These are phyloP conservation scores for Candolleomyces aberdarensis DNA, from an alignment of 768 basidiomycete genomes.

Conservation along the genomic window DNA sequence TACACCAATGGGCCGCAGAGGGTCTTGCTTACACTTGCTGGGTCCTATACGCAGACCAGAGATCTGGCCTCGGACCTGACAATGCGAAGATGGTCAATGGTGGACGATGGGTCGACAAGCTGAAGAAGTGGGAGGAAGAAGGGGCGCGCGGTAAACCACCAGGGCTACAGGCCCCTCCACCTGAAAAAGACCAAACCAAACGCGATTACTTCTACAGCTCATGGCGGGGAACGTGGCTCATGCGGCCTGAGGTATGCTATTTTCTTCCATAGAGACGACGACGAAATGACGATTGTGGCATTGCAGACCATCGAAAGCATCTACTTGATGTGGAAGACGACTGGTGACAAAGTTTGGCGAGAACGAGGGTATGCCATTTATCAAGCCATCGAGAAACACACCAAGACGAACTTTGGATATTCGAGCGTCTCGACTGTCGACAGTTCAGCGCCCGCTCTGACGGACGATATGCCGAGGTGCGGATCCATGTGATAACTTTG, in stretches of 20 bases:
- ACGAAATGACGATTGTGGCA: background rate
- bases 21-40: conserved; percentile 63
- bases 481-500: conserved; percentile 10
- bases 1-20: conserved; percentile 56
- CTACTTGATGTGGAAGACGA: conserved; percentile 52
- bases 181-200: conserved; percentile 11
- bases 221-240: conserved; percentile 34
- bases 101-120: conserved; percentile 35
- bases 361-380: conserved; percentile 50
- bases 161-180: conserved; percentile 16
- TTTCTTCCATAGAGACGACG: too few species aligned
- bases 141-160: conserved; percentile 24
- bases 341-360: conserved; percentile 48
- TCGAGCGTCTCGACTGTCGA: conserved; percentile 40
- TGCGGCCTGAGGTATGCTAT: conserved; percentile 45
- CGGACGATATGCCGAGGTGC: conserved; percentile 55
- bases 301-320: conserved; percentile 49
- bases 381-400: conserved; percentile 45
- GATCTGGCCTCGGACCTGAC: conserved; percentile 65
- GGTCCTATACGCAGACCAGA: conserved; percentile 60
- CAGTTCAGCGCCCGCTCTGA: conserved; percentile 19
- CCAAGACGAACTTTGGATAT: conserved; percentile 44
- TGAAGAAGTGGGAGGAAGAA: conserved; percentile 40
- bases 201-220: conserved; percentile 36
- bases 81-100: conserved; percentile 34